Evolutionary conservation across 2,329 filamentous ascomycete species (phyloP), one percentile per base, ranked within the genome.

Genomic region (Beauveria varroae): DNA sequence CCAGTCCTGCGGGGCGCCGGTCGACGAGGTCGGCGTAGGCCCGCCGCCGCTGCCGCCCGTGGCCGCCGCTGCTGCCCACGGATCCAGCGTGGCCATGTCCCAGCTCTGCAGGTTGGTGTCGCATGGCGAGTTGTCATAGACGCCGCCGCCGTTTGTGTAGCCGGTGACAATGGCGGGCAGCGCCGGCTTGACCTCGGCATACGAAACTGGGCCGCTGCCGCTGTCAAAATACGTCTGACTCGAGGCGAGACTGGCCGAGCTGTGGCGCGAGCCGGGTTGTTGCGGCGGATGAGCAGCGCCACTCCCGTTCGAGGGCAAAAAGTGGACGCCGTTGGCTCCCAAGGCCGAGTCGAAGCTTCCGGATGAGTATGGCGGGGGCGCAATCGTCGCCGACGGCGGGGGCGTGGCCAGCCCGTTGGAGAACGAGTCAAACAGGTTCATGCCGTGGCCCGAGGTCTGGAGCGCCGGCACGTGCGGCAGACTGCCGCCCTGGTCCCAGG

Each of bases 361-460:
- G 18, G 72, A 67, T 47, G 77, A 73, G 65, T 81, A 81, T 0
- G 77, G 75, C 43, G 75, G 74, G 26, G 79, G 76, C 16, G 49
- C 26, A 20, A 85, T 70, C 1, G 77, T 77, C 1, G 81, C 82
- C 2, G 79, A 81, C 5, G 81, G 82, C 3, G 83, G 83, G 26
- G 84, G 83, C 6, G 84, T 86, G 30, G 78, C 78, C 20, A 86
- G 78, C 2, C 81, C 82, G 62, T 78, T 76, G 22, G 77, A 72
- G 63, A 80, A 82, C n/a, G 75, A 74, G 64, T 83, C 80, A 24
- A 83, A 75, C 28, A 83, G 69, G 41, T 73, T 74, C 40, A 76
- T 67, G 24, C 70, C 67, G 49, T 68, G 73, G 62, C 68, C 73
- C 30, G 74, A 68, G 40, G 71, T 67, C 59, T 72, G 70, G 51